Percentiles rank a stretch among this genome's conserved stretches.
These are phyloP conservation scores for Diaporthe capsici DNA, from an alignment of 2,329 filamentous ascomycete species.

Conservation along the genomic window DNA sequence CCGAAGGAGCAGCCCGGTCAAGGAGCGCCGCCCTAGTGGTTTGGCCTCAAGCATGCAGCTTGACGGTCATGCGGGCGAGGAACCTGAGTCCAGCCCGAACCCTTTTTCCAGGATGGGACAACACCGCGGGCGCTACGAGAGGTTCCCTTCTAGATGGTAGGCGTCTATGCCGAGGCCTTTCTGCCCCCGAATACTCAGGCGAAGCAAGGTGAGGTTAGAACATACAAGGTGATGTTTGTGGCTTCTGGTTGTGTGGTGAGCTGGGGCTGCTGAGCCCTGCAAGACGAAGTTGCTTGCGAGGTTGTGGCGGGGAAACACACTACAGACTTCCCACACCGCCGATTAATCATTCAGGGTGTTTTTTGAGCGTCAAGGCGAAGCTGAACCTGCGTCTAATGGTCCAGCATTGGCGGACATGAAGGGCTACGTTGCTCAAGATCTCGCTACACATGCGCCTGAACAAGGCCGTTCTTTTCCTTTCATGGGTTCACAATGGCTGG, in stretches of 20 bases:
- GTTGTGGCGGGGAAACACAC: background rate
- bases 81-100: constrained; percentile 40
- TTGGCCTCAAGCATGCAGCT: constrained; percentile 37
- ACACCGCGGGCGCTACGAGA: constrained; percentile 56
- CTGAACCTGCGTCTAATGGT: background rate
- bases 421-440: background rate
- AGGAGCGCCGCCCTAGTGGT: constrained; percentile 51
- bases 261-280: background rate
- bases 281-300: background rate
- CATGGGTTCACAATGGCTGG: no score
- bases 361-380: background rate
- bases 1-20: constrained; percentile 58
- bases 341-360: no score
- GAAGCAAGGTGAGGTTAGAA: background rate
- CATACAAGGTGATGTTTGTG: background rate
- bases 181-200: background rate
- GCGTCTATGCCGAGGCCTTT: background rate
- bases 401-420: background rate
- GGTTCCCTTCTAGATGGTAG: constrained; percentile 54
- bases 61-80: constrained; percentile 25
- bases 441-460: background rate
- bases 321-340: background rate
- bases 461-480: background rate
- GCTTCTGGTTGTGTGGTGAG: background rate
- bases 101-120: constrained; percentile 57